Evolutionary conservation across 202 grass and related monocot genomes (phyloP), one percentile per base, ranked within the genome.

Genomic region (Panicum hallii): DNA sequence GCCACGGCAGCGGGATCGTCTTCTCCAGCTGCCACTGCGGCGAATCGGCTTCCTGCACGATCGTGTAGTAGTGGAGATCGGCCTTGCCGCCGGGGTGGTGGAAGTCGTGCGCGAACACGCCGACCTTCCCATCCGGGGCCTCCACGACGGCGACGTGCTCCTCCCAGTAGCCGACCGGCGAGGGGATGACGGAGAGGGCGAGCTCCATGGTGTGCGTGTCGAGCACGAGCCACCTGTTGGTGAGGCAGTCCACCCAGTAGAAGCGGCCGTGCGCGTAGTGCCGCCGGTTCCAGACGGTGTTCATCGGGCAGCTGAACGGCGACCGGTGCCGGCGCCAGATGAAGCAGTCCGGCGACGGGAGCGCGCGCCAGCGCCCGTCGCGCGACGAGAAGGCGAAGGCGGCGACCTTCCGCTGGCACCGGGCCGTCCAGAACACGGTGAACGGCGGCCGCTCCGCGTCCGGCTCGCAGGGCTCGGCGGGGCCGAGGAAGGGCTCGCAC

Each of bases 181-280:
- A 82, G 0, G 79, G 72, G 70, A 86, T 30, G 16, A 40, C 20
- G 46, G 9, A 11, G 57, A 86, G 22, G 64, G 65, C 4, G 78
- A 91, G 56, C 57, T 86, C 86, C 83, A 88, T 89, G 82, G 72
- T 0, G 65, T 1, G 0, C 28, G 49, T 13, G 72, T 91, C 82
- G 20, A 88, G 90, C 54, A 88, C 86, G 28, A 91, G 86, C 82
- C 87, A 86, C 6, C 68, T 72, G 86, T 61, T 63, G 54, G 49
- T 68, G 76, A 68, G 74, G 82, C 86, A 83, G 61, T 88, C 86
- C 43, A 79, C 73, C 86, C 83, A 85, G 90, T 83, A 89, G 81
- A 91, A 89, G 30, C 86, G 53, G 65, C 74, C 86, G 86, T 88
- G 82, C 72, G 86, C 72, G 81, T 85, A 88, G 71, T 89, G 78